Evolutionary conservation across 2,329 filamentous ascomycete species (phyloP), one percentile per base, ranked within the genome.

Genomic region (Pseudomassariella vexata): DNA sequence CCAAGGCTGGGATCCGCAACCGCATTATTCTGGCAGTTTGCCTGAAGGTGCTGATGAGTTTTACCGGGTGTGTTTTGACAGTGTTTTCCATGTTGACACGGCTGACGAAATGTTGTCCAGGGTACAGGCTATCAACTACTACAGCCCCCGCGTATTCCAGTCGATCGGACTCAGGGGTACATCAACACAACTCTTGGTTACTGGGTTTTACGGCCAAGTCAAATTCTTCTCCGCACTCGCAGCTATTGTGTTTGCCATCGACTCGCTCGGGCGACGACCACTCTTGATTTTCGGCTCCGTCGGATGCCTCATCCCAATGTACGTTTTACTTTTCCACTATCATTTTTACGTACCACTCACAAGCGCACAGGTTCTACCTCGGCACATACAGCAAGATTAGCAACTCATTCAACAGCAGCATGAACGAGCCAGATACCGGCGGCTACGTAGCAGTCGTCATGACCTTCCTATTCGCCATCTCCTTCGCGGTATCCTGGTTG

Each of bases 141-240:
- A 82, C 56, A 70, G 65, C 1, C 81, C 82, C 0, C 81, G 73
- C 1, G 73, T 86, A 8, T 85, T 87, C 65, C 70, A 62, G 40
- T 62, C 57, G 26, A 59, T 70, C 30, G 66, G 66, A 5, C 57
- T 69, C 30, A 59, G 54, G 2, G 66, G 66, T 9, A 65, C 60
- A 28, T 63, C 60, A 45, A 62, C 59, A 0, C 50, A 57, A 22
- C 62, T 70, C 40, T 52, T 70, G 19, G 84, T 82, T 0, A 88
- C 83, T 0, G 84, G 84, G 16, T 76, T 88, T 40, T 88, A 85
- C 45, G 84, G 83, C 29, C 77, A 86, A 2, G 79, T 88, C 49
- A 86, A 86, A 65, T 85, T 81, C 0, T 57, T 69, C 0, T 57
- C 82, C 24, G 85, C 82, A 0, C 54, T 86, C 19, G 38, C 86